Percentiles rank a stretch among this genome's conserved stretches.
Evolutionary conservation across 345 rosid genomes (phyloP).

Genomic region (Dipteronia dyeriana): DNA sequence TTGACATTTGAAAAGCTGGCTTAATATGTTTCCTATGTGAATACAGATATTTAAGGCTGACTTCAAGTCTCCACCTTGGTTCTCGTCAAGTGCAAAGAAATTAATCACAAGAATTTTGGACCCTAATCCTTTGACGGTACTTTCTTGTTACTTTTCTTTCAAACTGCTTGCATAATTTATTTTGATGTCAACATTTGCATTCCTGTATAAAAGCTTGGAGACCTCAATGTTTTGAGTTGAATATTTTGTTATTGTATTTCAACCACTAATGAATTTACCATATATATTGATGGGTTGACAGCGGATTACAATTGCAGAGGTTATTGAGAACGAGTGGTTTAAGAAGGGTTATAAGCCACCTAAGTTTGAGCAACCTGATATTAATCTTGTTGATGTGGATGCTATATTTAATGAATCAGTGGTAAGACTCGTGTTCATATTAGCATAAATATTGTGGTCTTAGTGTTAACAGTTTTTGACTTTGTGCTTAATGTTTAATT

Average conservation of each 20-base stretch:
- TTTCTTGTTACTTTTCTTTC: conserved; percentile 9
- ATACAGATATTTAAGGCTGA: conserved; percentile 92
- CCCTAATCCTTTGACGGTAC: conserved; percentile 86
- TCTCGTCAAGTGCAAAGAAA: conserved; percentile 92
- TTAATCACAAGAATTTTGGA: conserved; percentile 87
- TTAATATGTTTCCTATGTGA: conserved; percentile 18
- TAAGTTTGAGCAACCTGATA: conserved; percentile 70
- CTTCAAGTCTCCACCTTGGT: conserved; percentile 92
- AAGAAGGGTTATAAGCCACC: conserved; percentile 95
- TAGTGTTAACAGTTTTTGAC: conserved; percentile 8
- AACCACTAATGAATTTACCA: conserved; percentile 9
- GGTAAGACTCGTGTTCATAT: conserved; percentile 47
- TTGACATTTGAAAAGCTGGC: conserved; percentile 9
- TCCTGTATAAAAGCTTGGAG: background rate
- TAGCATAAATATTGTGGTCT: conserved; percentile 5
- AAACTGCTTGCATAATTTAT: conserved; percentile 11
- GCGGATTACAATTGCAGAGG: conserved; percentile 82
- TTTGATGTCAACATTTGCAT: conserved; percentile 1
- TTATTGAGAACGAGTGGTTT: conserved; percentile 95
- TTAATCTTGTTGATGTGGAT: conserved; percentile 83
- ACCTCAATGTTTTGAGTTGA: conserved; percentile 5
- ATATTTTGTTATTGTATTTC: background rate
- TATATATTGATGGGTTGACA: conserved; percentile 43
- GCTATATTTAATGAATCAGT: conserved; percentile 72
- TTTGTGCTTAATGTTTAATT: conserved; percentile 25